Evolutionary conservation across 106 monocot species (phyloP).

Genomic region (Ottelia alismoides): DNA sequence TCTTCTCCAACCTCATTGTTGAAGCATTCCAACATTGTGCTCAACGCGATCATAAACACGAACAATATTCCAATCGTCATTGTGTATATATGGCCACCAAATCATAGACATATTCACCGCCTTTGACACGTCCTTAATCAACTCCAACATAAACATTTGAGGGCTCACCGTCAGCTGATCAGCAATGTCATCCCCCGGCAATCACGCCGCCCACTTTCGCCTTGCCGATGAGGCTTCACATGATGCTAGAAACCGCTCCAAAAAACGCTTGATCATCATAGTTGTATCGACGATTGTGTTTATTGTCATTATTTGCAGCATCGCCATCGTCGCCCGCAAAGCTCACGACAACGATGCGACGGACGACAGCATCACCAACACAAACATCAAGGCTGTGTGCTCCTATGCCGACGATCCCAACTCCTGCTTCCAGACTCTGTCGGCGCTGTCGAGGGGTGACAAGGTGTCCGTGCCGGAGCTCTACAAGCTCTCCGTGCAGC

Average conservation of each 20-base stretch:
- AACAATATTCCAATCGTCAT: too few species aligned
- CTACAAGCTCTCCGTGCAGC: slow-evolving; percentile 2
- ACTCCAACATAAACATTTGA: too few species aligned
- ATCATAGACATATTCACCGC: too few species aligned
- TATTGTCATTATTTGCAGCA: slow-evolving; percentile 2
- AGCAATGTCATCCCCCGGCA: too few species aligned
- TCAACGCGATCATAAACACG: too few species aligned
- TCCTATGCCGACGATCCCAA: neutral
- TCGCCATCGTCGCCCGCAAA: slow-evolving; percentile 4
- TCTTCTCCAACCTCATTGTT: too few species aligned
- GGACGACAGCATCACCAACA: slow-evolving; percentile 5
- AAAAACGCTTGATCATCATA: slow-evolving; percentile 1
- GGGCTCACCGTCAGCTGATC: too few species aligned
- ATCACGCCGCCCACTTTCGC: too few species aligned
- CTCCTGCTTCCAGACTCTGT: neutral
- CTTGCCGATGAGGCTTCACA: neutral
- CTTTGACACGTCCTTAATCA: too few species aligned
- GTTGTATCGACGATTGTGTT: slow-evolving; percentile 2
- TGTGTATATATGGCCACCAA: too few species aligned
- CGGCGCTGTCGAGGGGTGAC: neutral
- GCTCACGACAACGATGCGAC: neutral
- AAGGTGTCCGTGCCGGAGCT: neutral
- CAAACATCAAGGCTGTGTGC: slow-evolving; percentile 5
- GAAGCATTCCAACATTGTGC: too few species aligned
- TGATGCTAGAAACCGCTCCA: neutral